Base-by-base conservation (phyloP, 2,329 filamentous ascomycete genomes). In the Alternaria rosae region DNA sequence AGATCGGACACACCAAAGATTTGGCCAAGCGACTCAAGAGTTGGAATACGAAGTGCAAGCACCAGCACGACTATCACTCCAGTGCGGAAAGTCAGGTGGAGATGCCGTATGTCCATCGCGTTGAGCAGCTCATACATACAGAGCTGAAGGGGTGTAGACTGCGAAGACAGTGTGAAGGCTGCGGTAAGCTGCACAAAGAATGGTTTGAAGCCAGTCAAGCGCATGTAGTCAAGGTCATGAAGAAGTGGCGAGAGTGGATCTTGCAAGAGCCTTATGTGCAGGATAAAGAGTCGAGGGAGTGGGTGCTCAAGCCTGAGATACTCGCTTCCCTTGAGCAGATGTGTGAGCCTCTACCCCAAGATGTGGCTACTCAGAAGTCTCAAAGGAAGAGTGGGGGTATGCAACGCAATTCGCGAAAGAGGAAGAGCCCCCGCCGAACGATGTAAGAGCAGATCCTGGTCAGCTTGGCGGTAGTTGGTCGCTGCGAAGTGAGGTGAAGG, bases 101-200 rank as follows among this genome's bases (percentile, higher is more conserved):
- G 79, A 89, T 94, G 28, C 91, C 91, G 2, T 91, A 94, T 78
- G 90, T 90, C 38, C 89, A 94, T 77, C 90, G 91, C 53, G 92
- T 97, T 11, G 94, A 97, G 81, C 85, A 92, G 28, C 81, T 97
- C 50, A 89, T 97, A 43, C 94, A 97, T 76, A 82, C 97, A 15
- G 94, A 97, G 80, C 85, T 97, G 25, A 83, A 84, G 23, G 83
- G 83, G 25, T 78, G 81, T 61, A 79, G 76, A 81, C 87, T 77
- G 62, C 87, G 83, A 79, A 87, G 72, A 4, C 85, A 85, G 41
- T 97, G 94, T 74, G 82, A 82, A 3, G 85, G 87, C 1, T 97
- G 94, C 72, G 92, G 92, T 1, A 88, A 87, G 69, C 89, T 92
- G 68, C 94, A 97, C 78, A 84, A 88, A 43, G 94, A 97, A 80